Conservation (phyloP, 164 flowering plant genomes). For the Saururus chinensis region DNA sequence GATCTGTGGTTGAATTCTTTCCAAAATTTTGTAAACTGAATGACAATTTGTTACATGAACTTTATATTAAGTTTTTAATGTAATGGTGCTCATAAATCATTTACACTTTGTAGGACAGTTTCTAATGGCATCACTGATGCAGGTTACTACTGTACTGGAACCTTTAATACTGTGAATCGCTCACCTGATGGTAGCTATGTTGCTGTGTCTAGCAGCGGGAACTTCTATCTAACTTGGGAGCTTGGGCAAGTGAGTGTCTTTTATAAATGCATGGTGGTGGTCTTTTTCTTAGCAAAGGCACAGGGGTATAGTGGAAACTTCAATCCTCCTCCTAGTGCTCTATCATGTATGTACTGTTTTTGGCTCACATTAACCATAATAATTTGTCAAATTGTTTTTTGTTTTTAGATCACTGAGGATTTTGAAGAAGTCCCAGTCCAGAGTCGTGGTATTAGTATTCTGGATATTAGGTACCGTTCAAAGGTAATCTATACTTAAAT, state of each 20-base stretch:
- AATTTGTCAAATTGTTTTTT: no score
- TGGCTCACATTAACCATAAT: no score
- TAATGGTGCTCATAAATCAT: no score
- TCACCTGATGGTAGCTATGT: conserved; percentile 97
- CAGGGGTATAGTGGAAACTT: conserved; percentile 47
- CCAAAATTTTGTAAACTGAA: no score
- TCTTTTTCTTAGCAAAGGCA: no score
- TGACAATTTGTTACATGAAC: no score
- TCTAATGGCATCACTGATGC: conserved; percentile 99
- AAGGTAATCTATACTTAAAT: conserved; percentile 28
- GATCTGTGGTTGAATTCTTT: no score
- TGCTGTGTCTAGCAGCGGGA: conserved; percentile 98
- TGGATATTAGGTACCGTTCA: conserved; percentile 94
- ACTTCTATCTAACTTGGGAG: conserved; percentile 93
- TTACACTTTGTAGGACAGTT: conserved; percentile 85
- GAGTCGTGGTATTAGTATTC: conserved; percentile 96
- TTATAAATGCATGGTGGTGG: conserved; percentile 25
- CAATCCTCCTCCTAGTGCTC: no score
- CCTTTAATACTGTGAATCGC: conserved; percentile 88
- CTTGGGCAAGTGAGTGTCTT: conserved; percentile 81
- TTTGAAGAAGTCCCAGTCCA: no score
- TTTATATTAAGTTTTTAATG: no score
- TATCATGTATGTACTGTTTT: no score
- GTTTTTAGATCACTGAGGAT: no score
- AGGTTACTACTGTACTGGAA: conserved; percentile 94